Evolutionary conservation across 352 stramenopile species (phyloP).

Genomic region (Phytophthora ramorum): DNA sequence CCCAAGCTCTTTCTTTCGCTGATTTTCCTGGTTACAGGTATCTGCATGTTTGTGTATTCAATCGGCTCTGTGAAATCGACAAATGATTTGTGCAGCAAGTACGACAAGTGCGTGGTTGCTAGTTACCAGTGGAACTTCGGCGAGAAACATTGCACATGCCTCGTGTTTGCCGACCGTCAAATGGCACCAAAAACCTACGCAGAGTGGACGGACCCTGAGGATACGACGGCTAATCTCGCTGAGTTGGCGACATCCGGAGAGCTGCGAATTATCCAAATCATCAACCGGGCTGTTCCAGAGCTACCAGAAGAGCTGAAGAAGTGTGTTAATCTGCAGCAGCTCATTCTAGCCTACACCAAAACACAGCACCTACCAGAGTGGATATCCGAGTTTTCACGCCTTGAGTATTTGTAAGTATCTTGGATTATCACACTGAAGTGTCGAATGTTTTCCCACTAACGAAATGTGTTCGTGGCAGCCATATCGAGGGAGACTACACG

Average conservation of each 20-base stretch:
- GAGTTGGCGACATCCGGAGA: slow-evolving; percentile 42
- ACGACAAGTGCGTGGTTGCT: slow-evolving; percentile 42
- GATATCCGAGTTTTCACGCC: slow-evolving; percentile 36
- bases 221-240: slow-evolving; percentile 38
- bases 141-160: slow-evolving; percentile 38
- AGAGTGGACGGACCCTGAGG: slow-evolving; percentile 49
- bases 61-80: slow-evolving; percentile 41
- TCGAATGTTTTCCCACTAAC: neutral
- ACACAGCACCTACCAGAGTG: slow-evolving; percentile 33
- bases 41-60: slow-evolving; percentile 38
- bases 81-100: slow-evolving; percentile 34
- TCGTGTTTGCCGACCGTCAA: slow-evolving; percentile 50
- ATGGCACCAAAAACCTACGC: slow-evolving; percentile 34
- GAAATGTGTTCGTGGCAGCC: neutral
- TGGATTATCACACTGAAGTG: neutral
- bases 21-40: slow-evolving; percentile 35
- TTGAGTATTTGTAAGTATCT: slow-evolving; percentile 50
- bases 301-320: slow-evolving; percentile 41
- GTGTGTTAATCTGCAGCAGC: slow-evolving; percentile 44
- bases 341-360: slow-evolving; percentile 53
- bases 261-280: slow-evolving; percentile 53
- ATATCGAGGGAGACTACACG: slow-evolving; percentile 40
- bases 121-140: slow-evolving; percentile 57
- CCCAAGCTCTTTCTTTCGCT: slow-evolving; percentile 43
- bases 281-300: slow-evolving; percentile 48